A percentile compares a stretch with the other conserved stretches of the same genome.
These are phyloP conservation scores for Fraxinus pennsylvanica DNA, from an alignment of 257 asterid genomes.

Conservation along the genomic window DNA sequence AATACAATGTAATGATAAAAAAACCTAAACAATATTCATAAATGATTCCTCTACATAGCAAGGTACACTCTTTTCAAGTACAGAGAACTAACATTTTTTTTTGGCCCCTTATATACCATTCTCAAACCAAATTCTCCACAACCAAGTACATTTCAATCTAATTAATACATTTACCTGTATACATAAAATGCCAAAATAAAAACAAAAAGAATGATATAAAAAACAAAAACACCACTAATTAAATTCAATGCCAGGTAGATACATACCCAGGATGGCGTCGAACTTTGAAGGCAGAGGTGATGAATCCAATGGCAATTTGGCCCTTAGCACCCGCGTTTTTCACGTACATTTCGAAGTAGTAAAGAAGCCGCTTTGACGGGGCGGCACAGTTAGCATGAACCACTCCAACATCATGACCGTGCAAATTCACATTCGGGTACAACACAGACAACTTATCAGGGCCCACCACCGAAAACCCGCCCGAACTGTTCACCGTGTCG, in stretches of 20 bases:
- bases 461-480: slow-evolving; percentile 75
- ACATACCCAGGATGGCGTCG: slow-evolving; percentile 91
- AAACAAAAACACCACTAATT: not conserved
- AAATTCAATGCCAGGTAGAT: not conserved
- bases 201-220: not conserved
- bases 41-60: not conserved
- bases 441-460: slow-evolving; percentile 75
- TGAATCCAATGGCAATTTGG: slow-evolving; percentile 82
- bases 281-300: slow-evolving; percentile 69
- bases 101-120: not conserved
- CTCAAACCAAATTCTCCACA: slow-evolving; percentile 17
- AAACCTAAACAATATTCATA: not conserved
- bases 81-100: not conserved
- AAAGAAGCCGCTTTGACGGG: slow-evolving; percentile 69
- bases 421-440: slow-evolving; percentile 59
- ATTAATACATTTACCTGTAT: not conserved
- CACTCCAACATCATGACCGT: slow-evolving; percentile 88
- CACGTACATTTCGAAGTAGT: slow-evolving; percentile 79
- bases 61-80: not conserved
- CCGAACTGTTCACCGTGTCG: slow-evolving; percentile 76
- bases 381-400: slow-evolving; percentile 87
- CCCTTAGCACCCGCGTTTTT: slow-evolving; percentile 85
- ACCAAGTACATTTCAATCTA: not conserved
- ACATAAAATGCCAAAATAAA: not conserved
- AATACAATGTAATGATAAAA: not conserved